phyloP scores from a whole-genome alignment of 1,284 basidiomycete genomes.

The Agaricales sp. region DNA sequence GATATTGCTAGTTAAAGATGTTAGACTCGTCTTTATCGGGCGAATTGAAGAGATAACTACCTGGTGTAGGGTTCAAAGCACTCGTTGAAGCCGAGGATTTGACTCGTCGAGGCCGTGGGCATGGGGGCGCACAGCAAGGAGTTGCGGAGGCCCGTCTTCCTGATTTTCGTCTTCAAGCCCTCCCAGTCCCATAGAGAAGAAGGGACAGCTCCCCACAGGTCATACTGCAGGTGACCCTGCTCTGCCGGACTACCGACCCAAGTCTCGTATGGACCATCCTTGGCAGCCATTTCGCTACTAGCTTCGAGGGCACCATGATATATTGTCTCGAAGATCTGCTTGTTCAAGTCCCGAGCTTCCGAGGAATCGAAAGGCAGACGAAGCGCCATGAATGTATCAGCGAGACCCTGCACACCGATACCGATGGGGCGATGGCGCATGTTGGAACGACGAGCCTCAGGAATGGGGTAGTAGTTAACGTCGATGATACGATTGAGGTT shows the following conservation, averaged over 20 bases:
- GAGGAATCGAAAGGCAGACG: constrained; percentile 93
- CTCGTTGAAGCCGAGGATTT: constrained; percentile 98
- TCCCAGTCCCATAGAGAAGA: constrained; percentile 96
- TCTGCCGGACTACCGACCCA: constrained; percentile 89
- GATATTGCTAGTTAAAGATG: constrained; percentile 68
- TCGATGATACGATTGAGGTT: constrained; percentile 97
- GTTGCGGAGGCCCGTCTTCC: constrained; percentile 83
- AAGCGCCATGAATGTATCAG: constrained; percentile 97
- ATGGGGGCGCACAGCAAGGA: constrained; percentile 94
- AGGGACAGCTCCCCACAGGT: constrained; percentile 92
- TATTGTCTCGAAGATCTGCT: constrained; percentile 98
- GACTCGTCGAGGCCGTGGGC: constrained; percentile 98
- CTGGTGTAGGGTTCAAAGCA: constrained; percentile 97
- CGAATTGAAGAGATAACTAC: constrained; percentile 24
- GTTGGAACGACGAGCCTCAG: constrained; percentile 88
- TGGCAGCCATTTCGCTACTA: constrained; percentile 81
- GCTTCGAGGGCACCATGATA: constrained; percentile 95
- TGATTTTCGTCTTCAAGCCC: constrained; percentile 81
- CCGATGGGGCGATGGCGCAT: constrained; percentile 98
- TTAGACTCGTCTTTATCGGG: constrained; percentile 9
- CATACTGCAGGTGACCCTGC: constrained; percentile 87
- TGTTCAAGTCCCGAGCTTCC: constrained; percentile 83
- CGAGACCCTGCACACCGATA: constrained; percentile 96
- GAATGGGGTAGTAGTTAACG: constrained; percentile 89
- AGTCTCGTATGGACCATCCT: constrained; percentile 83